Base-by-base conservation (phyloP, 1,139 yeast species). In the Petasospora fabianii region DNA sequence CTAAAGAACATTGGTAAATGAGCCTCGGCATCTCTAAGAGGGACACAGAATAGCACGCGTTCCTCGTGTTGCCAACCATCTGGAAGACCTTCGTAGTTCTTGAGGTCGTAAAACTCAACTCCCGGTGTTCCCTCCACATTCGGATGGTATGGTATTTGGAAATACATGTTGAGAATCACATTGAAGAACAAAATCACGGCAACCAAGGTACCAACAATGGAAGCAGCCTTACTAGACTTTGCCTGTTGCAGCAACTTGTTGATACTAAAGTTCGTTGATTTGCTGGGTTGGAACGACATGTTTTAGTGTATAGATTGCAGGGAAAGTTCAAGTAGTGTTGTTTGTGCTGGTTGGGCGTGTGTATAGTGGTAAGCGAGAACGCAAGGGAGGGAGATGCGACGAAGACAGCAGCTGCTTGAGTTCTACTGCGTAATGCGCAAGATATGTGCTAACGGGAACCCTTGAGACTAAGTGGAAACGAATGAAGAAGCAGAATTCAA, bases 1-100 rank as follows among this genome's bases (percentile, higher is more conserved):
- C 65, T 64, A 51, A 75, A 75, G 54, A 75, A 72, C 75, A 76
- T 69, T 20, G 75, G 73, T 53, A 75, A 56, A 54, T 73, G 80
- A 4, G 72, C 64, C 15, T 73, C 71, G 7, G 81, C 81, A 53
- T 75, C 80, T 55, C 81, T 67, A 32, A 75, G 60, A 5, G 81
- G 81, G 15, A 76, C 79, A 37, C 74, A 64, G 46, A 73, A 69
- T 31, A 75, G 57, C 3, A 75, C 65, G 26, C 79, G 62, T 48
- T 76, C 81, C 11, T 61, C 65, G 34, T 61, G 61, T 34, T 63
- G 64, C 73, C 74, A 68, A 11, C 80, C 80, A 7, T 60, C 59
- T 4, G 64, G 67, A 8, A 69, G 55, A 3, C 74, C 71, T 28
- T 58, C 64, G 28, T 65, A 64, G 24, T 68, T 65, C 17, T 56